Evolutionary conservation across 805 yeast species (phyloP).

Genomic region (Candida parachauliodes): DNA sequence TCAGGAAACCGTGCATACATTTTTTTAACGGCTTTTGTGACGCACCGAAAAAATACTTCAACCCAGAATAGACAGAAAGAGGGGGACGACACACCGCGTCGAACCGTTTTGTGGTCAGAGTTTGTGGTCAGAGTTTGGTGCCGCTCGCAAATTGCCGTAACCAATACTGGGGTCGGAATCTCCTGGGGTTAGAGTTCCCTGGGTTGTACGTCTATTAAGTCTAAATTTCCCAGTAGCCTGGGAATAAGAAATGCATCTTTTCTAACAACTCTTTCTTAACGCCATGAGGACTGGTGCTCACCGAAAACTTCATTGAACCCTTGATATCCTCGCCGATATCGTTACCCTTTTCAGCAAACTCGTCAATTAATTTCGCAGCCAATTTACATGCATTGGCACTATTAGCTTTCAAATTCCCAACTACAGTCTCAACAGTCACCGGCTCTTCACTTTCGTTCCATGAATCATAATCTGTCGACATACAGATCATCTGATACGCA

Average conservation of each 20-base stretch:
- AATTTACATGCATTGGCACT: conserved; percentile 78
- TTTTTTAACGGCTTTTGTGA: too few relatives aligned
- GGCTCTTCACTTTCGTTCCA: conserved; percentile 96
- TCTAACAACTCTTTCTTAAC: conserved; percentile 68
- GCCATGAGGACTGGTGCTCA: conserved; percentile 72
- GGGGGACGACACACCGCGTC: too few relatives aligned
- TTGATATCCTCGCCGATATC: conserved; percentile 64
- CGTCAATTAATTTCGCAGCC: conserved; percentile 65
- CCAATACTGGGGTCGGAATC: not conserved
- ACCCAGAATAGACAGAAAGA: too few relatives aligned
- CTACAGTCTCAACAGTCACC: conserved; percentile 96
- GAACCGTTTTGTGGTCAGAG: too few relatives aligned
- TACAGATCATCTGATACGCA: conserved; percentile 95
- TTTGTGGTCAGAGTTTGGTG: too few relatives aligned
- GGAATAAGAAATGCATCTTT: conserved; percentile 83
- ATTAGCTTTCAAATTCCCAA: conserved; percentile 85
- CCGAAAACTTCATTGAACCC: conserved; percentile 77
- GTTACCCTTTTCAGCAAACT: conserved; percentile 55
- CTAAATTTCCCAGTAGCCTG: conserved; percentile 74
- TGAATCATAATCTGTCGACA: conserved; percentile 98
- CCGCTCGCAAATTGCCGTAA: too few relatives aligned
- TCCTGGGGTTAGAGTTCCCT: too few relatives aligned
- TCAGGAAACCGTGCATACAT: too few relatives aligned
- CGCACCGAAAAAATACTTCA: too few relatives aligned
- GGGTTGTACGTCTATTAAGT: too few relatives aligned